Percentiles rank a stretch among this genome's conserved stretches.
Evolutionary conservation across 129 eudicot genomes (phyloP).

Genomic region (Daucus carota): DNA sequence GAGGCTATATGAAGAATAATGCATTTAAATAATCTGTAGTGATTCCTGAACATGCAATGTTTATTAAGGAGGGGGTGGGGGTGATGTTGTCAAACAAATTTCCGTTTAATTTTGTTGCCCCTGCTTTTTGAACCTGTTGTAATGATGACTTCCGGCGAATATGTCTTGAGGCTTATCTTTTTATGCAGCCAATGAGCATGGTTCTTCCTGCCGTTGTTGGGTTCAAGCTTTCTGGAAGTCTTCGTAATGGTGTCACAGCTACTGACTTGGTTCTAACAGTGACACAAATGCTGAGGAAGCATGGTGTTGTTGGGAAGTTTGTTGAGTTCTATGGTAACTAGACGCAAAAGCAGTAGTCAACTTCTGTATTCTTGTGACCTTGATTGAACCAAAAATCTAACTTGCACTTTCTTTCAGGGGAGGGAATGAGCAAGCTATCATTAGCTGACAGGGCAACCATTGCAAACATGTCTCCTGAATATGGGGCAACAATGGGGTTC

Average conservation of each 20-base stretch:
- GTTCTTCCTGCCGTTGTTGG: slow-evolving; percentile 74
- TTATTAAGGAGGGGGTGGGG: neutral
- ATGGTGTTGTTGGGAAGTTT: slow-evolving; percentile 97
- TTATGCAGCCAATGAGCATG: slow-evolving; percentile 57
- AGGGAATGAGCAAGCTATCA: slow-evolving; percentile 80
- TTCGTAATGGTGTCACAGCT: slow-evolving; percentile 87
- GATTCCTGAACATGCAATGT: neutral
- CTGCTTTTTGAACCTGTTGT: slow-evolving; percentile 1
- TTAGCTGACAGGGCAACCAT: slow-evolving; percentile 99
- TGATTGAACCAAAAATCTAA: slow-evolving; percentile 9
- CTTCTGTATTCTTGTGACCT: neutral
- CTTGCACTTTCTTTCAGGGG: slow-evolving; percentile 41
- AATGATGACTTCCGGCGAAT: slow-evolving; percentile 5
- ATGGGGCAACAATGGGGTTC: slow-evolving; percentile 99
- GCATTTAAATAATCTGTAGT: neutral
- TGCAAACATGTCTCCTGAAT: slow-evolving; percentile 98
- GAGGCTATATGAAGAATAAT: neutral
- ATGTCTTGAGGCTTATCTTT: slow-evolving; percentile 13
- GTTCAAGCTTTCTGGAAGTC: slow-evolving; percentile 53
- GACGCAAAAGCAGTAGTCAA: slow-evolving; percentile 2
- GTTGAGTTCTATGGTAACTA: slow-evolving; percentile 85
- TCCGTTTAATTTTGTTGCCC: neutral
- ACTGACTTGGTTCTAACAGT: slow-evolving; percentile 97
- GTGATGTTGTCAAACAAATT: neutral
- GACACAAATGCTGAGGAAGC: slow-evolving; percentile 95